These are phyloP conservation scores for Colletotrichum zoysiae DNA, from an alignment of 2,329 filamentous ascomycete genomes.

Conservation along the genomic window DNA sequence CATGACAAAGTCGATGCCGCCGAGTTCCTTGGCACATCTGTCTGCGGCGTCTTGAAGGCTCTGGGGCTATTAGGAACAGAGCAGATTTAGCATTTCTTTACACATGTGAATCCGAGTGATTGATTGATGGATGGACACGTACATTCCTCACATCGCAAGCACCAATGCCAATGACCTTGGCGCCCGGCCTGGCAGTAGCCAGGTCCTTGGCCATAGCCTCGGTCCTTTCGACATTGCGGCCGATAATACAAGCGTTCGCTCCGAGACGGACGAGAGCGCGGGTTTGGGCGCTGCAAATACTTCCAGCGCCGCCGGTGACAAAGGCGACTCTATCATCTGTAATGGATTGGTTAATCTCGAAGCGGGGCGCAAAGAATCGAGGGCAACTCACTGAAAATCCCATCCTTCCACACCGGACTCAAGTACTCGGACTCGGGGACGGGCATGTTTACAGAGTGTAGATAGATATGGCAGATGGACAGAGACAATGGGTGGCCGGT, in stretches of 20 bases:
- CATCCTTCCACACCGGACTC: slow-evolving; percentile 87
- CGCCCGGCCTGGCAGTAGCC: slow-evolving; percentile 79
- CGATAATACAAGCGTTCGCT: slow-evolving; percentile 93
- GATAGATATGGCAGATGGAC: not conserved
- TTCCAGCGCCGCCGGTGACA: slow-evolving; percentile 93
- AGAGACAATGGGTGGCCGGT: slow-evolving; percentile 12
- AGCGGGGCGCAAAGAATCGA: not conserved
- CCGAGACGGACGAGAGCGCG: slow-evolving; percentile 91
- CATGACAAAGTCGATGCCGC: slow-evolving; percentile 93
- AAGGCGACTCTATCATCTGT: slow-evolving; percentile 89
- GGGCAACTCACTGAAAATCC: slow-evolving; percentile 78
- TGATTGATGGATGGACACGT: slow-evolving; percentile 45
- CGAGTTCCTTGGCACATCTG: slow-evolving; percentile 83
- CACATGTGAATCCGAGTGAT: not conserved
- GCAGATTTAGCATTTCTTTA: slow-evolving; percentile 13
- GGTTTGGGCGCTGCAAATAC: slow-evolving; percentile 95
- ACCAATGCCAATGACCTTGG: slow-evolving; percentile 89
- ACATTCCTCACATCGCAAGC: slow-evolving; percentile 82
- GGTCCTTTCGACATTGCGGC: slow-evolving; percentile 90
- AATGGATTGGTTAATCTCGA: slow-evolving; percentile 31
- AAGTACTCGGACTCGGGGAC: slow-evolving; percentile 80
- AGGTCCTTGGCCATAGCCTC: slow-evolving; percentile 85
- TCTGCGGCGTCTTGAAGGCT: slow-evolving; percentile 81
- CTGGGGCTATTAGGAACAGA: slow-evolving; percentile 60
- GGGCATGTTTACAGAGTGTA: slow-evolving; percentile 63